Evolutionary conservation across 73 alveolate species (phyloP), one percentile per base, ranked within the genome.

Genomic region (Paraurostyla sp.): DNA sequence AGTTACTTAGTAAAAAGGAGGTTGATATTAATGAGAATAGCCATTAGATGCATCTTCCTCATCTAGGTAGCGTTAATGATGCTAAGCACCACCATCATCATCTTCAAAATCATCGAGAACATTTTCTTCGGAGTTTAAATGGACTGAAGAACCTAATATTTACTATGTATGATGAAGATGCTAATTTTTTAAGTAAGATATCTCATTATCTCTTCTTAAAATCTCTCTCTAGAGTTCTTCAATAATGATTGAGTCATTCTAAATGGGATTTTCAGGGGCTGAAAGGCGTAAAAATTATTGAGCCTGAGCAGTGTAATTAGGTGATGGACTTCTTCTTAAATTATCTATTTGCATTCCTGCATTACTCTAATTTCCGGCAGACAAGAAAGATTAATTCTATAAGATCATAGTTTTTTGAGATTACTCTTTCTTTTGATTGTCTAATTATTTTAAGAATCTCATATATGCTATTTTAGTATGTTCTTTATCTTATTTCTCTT

Each of bases 261-360:
- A n/a, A n/a, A n/a, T n/a, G n/a, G n/a, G n/a, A n/a, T n/a, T n/a
- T n/a, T n/a, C n/a, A n/a, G n/a, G n/a, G n/a, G n/a, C n/a, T n/a
- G n/a, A n/a, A n/a, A n/a, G n/a, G n/a, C n/a, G n/a, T n/a, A n/a
- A n/a, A n/a, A n/a, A n/a, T n/a, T n/a, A n/a, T n/a, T n/a, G n/a
- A n/a, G n/a, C n/a, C n/a, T n/a, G n/a, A n/a, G n/a, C n/a, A n/a
- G n/a, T n/a, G n/a, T n/a, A n/a, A n/a, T n/a, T n/a, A n/a, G 82
- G 82, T 13, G 82, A 65, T 16, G 82, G 82, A 65, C 82, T 65
- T 65, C 82, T 65, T 38, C 82, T 65, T n/a, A n/a, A n/a, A n/a
- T n/a, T n/a, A n/a, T n/a, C n/a, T n/a, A n/a, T n/a, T n/a, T n/a
- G n/a, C n/a, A n/a, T n/a, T n/a, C n/a, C n/a, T n/a, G n/a, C n/a